These are phyloP conservation scores for Colletotrichum eremochloae DNA, from an alignment of 2,329 filamentous ascomycete genomes.

Conservation along the genomic window DNA sequence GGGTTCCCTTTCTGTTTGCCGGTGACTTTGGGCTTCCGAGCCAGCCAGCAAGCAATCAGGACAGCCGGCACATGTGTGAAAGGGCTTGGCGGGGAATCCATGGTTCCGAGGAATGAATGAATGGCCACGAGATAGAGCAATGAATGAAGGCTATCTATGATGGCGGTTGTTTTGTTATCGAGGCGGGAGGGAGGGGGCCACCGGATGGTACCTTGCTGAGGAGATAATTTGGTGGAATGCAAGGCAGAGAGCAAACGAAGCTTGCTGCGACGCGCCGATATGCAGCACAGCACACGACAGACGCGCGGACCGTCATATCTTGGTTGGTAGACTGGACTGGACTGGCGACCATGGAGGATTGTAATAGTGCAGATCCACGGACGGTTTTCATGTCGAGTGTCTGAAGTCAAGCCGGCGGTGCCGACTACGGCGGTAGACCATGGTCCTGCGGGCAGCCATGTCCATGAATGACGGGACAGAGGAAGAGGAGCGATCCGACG, in stretches of 20 bases:
- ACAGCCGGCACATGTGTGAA: background rate
- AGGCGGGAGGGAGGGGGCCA: background rate
- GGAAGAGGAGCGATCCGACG: background rate
- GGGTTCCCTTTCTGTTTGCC: background rate
- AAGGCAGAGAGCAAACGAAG: background rate
- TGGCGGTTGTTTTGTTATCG: background rate
- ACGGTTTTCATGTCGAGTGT: conserved; percentile 12
- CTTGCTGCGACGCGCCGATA: conserved; percentile 14
- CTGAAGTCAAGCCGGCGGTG: no score
- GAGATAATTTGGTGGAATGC: conserved; percentile 4
- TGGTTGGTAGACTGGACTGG: background rate
- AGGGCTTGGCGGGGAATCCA: background rate
- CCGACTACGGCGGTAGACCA: no score
- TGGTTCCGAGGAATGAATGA: conserved; percentile 23
- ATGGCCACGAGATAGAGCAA: conserved; percentile 3
- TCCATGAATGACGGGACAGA: no score
- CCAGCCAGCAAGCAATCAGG: no score
- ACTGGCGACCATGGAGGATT: background rate
- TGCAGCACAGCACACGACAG: background rate
- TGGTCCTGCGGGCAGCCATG: no score
- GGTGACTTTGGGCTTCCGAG: background rate
- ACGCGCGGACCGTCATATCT: background rate
- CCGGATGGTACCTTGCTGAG: background rate
- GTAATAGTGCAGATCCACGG: conserved; percentile 37
- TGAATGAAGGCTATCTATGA: background rate